Percentiles rank a stretch among this genome's conserved stretches.
phyloP scores from a whole-genome alignment of 2,329 filamentous ascomycete species.

The Aureobasidium lini region DNA sequence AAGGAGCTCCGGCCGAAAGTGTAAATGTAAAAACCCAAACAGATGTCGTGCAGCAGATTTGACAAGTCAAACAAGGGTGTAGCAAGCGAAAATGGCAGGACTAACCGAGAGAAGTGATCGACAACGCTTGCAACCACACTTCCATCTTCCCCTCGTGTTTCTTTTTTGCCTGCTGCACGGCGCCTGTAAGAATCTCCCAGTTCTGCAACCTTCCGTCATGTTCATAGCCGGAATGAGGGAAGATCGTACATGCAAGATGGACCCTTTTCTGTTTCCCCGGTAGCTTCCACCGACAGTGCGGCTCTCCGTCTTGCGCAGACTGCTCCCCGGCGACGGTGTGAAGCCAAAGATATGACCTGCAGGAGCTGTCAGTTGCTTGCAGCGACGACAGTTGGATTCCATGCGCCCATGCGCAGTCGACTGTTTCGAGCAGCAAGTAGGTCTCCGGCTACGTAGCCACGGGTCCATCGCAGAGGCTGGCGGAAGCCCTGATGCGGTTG shows the following conservation, averaged over 20 bases:
- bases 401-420: neutral
- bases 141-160: neutral
- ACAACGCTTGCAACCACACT: neutral
- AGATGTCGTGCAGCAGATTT: neutral
- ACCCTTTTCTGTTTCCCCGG: neutral
- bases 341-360: neutral
- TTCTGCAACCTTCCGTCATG: neutral
- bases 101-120: neutral
- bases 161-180: neutral
- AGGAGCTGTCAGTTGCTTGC: neutral
- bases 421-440: neutral
- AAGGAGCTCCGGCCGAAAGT: neutral
- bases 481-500: neutral
- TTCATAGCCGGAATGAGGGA: neutral
- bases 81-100: neutral
- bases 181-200: neutral
- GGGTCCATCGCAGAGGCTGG: neutral
- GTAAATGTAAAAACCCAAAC: neutral
- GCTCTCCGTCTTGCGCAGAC: neutral
- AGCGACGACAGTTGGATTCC: neutral
- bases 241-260: neutral
- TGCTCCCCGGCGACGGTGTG: neutral
- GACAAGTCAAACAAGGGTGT: neutral
- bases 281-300: neutral
- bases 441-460: neutral